Evolutionary conservation across 805 yeast genomes (phyloP).

Genomic region (Wickerhamiella nectarea): DNA sequence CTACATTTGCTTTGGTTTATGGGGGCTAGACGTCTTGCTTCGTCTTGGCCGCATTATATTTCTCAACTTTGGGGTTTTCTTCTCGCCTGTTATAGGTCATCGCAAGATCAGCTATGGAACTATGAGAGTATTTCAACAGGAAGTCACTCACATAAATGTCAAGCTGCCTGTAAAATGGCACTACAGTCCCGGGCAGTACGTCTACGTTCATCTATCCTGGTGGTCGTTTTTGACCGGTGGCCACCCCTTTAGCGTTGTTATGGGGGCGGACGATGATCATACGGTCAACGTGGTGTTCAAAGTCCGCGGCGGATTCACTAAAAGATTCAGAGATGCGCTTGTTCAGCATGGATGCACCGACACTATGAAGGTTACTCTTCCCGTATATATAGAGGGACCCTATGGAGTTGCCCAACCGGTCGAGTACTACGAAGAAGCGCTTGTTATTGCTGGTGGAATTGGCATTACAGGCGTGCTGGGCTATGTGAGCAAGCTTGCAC

Average conservation of each 20-base stretch:
- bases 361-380: conserved; percentile 26
- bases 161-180: conserved; percentile 43
- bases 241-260: conserved; percentile 50
- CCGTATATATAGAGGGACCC: conserved; percentile 46
- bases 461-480: conserved; percentile 47
- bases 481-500: conserved; percentile 28
- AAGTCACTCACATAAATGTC: conserved; percentile 37
- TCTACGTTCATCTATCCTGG: conserved; percentile 38
- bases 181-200: conserved; percentile 48
- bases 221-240: conserved; percentile 43
- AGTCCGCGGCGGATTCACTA: conserved; percentile 43
- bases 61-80: conserved; percentile 23
- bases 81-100: conserved; percentile 28
- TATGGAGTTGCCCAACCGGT: conserved; percentile 41
- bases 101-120: conserved; percentile 25
- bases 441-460: conserved; percentile 50
- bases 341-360: conserved; percentile 25
- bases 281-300: conserved; percentile 37
- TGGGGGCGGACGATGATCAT: conserved; percentile 28
- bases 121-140: conserved; percentile 31
- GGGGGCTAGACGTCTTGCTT: conserved; percentile 52
- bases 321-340: conserved; percentile 26
- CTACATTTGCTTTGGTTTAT: conserved; percentile 43
- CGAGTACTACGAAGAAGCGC: conserved; percentile 33
- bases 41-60: conserved; percentile 38